These are phyloP conservation scores for Aspergillus fijiensis DNA, from an alignment of 2,329 filamentous ascomycete species.

Conservation along the genomic window DNA sequence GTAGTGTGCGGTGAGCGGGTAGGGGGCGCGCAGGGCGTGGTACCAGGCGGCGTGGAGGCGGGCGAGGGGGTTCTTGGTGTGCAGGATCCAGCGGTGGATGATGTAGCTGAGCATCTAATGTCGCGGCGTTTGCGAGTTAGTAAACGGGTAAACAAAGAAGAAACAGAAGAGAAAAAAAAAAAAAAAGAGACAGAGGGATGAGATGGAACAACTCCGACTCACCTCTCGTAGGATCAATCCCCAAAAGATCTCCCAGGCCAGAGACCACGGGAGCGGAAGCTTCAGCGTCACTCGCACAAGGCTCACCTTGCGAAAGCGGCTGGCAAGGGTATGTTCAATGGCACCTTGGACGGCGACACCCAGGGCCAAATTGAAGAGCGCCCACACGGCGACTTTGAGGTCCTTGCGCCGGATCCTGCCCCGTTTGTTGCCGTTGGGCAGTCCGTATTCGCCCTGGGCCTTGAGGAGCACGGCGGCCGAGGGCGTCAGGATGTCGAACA, in stretches of 20 bases:
- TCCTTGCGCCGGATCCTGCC: conserved; percentile 42
- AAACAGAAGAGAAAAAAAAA: neutral
- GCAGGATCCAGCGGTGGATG: conserved; percentile 71
- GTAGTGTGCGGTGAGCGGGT: conserved; percentile 59
- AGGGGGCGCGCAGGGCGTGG: conserved; percentile 54
- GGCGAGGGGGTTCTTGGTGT: conserved; percentile 58
- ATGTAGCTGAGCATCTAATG: conserved; percentile 54
- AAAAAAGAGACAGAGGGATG: too few species aligned
- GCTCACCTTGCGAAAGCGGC: conserved; percentile 54
- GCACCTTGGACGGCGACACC: conserved; percentile 54
- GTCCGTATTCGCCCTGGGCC: conserved; percentile 56
- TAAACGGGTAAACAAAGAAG: neutral
- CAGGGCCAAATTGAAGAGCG: conserved; percentile 56
- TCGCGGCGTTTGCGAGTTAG: too few species aligned
- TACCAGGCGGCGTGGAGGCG: conserved; percentile 56
- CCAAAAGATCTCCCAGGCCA: conserved; percentile 55
- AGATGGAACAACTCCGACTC: too few species aligned
- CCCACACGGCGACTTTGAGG: conserved; percentile 54
- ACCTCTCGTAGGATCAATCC: conserved; percentile 58
- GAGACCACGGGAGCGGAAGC: conserved; percentile 63
- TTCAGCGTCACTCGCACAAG: conserved; percentile 58
- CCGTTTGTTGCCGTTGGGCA: conserved; percentile 45
- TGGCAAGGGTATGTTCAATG: conserved; percentile 57
- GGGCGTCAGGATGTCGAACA: conserved; percentile 70
- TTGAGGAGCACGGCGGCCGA: conserved; percentile 69